phyloP scores from a whole-genome alignment of 179 eudicot species.

The Silene noctiflora region DNA sequence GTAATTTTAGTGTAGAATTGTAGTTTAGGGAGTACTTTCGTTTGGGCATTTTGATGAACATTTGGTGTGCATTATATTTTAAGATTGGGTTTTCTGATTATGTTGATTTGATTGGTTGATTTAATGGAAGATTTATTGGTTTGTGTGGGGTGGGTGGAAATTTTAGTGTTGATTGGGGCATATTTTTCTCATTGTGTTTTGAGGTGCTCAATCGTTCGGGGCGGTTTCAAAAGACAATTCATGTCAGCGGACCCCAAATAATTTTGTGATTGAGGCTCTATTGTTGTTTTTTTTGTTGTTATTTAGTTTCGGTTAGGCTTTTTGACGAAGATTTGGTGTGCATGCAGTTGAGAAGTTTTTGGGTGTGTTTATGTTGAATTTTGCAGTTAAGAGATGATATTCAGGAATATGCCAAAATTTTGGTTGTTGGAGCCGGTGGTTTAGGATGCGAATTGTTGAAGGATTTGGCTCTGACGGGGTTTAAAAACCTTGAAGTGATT shows the following conservation, averaged over 20 bases:
- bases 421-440: constrained; percentile 99
- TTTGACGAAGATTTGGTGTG: background rate
- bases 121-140: too few species aligned
- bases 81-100: background rate
- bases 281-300: too few species aligned
- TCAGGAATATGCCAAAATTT: constrained; percentile 53
- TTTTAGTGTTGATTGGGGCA: background rate
- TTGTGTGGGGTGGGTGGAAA: too few species aligned
- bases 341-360: background rate
- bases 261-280: too few species aligned
- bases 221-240: too few species aligned
- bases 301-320: background rate
- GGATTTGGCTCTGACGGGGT: constrained; percentile 89
- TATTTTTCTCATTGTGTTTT: background rate
- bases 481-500: constrained; percentile 81
- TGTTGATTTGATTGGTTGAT: background rate
- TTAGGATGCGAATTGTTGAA: constrained; percentile 88
- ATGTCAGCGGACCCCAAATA: too few species aligned
- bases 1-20: background rate
- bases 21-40: background rate
- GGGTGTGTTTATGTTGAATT: constrained; percentile 12
- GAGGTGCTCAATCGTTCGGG: background rate
- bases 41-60: background rate
- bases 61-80: background rate
- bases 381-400: constrained; percentile 77